Percentiles rank a stretch among this genome's conserved stretches.
phyloP scores from a whole-genome alignment of 1,284 basidiomycete species.

The Athelia sp. region DNA sequence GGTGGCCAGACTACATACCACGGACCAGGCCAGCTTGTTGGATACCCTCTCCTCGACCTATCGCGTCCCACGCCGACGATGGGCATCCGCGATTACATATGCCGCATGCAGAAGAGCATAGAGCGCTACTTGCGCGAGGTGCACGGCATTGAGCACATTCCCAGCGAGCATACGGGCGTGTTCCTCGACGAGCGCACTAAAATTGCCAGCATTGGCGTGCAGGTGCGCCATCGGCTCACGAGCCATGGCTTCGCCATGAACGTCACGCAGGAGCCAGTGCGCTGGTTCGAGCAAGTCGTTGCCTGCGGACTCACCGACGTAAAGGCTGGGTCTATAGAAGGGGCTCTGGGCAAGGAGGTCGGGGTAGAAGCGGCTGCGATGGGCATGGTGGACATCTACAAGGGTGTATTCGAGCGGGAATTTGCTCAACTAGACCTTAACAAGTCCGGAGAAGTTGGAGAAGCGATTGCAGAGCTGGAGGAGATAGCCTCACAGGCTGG shows the following conservation, averaged over 20 bases:
- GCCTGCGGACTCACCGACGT: slow-evolving; percentile 94
- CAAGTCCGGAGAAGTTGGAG: slow-evolving; percentile 44
- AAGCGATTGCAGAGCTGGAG: slow-evolving; percentile 44
- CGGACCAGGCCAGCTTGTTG: slow-evolving; percentile 95
- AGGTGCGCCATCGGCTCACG: slow-evolving; percentile 90
- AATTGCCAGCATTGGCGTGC: slow-evolving; percentile 93
- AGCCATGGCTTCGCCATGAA: slow-evolving; percentile 96
- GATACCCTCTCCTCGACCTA: slow-evolving; percentile 91
- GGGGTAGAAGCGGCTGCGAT: slow-evolving; percentile 47
- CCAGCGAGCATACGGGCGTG: slow-evolving; percentile 73
- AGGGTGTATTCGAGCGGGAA: slow-evolving; percentile 48
- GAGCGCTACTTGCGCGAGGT: slow-evolving; percentile 50
- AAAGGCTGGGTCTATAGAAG: slow-evolving; percentile 62
- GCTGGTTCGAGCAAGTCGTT: slow-evolving; percentile 86
- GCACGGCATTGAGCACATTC: slow-evolving; percentile 48
- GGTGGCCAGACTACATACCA: slow-evolving; percentile 97
- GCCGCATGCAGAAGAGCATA: slow-evolving; percentile 61
- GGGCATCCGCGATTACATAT: slow-evolving; percentile 72
- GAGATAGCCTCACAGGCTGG: slow-evolving; percentile 24
- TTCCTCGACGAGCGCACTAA: slow-evolving; percentile 70
- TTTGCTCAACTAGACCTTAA: slow-evolving; percentile 44
- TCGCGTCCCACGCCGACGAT: slow-evolving; percentile 47
- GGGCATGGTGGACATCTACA: slow-evolving; percentile 48
- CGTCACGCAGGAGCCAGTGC: slow-evolving; percentile 71
- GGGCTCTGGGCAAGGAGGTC: slow-evolving; percentile 32